A percentile compares a stretch with the other conserved stretches of the same genome.
Conservation (phyloP, 495 filamentous ascomycete genomes). For the Tuber borchii region DNA sequence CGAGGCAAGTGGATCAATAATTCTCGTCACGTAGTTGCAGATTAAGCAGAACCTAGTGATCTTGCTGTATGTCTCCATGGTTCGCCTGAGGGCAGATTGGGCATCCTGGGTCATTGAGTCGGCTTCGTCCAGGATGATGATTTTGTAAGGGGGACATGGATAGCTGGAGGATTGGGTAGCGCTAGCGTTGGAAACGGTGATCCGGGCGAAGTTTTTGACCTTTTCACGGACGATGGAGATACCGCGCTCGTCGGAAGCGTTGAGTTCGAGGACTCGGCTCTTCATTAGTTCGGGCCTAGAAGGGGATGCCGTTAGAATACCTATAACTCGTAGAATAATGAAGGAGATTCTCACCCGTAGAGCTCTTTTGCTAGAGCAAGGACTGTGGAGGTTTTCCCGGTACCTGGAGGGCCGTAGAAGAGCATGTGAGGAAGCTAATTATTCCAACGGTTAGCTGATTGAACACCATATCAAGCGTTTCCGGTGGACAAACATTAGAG, state of each 20-base stretch:
- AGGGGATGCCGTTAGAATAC: neutral
- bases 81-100: constrained; percentile 81
- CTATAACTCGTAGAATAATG: neutral
- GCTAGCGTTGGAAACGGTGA: constrained; percentile 79
- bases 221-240: constrained; percentile 97
- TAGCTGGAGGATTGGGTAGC: constrained; percentile 62
- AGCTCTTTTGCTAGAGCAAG: constrained; percentile 91
- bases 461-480: neutral
- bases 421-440: constrained; percentile 92
- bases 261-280: constrained; percentile 91
- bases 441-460: constrained; percentile 17
- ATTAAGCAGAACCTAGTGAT: constrained; percentile 97
- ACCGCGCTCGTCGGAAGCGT: constrained; percentile 96
- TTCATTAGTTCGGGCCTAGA: constrained; percentile 76
- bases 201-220: constrained; percentile 94
- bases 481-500: constrained; percentile 60
- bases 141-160: constrained; percentile 96
- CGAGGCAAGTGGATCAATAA: constrained; percentile 91
- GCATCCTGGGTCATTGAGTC: constrained; percentile 99
- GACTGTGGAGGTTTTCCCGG: constrained; percentile 73
- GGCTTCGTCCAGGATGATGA: constrained; percentile 94
- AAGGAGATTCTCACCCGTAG: constrained; percentile 50
- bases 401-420: constrained; percentile 80
- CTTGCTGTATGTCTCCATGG: constrained; percentile 95
- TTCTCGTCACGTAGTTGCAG: constrained; percentile 96